Conservation (phyloP, 2,329 filamentous ascomycete genomes). For the Juglanconis juglandina region DNA sequence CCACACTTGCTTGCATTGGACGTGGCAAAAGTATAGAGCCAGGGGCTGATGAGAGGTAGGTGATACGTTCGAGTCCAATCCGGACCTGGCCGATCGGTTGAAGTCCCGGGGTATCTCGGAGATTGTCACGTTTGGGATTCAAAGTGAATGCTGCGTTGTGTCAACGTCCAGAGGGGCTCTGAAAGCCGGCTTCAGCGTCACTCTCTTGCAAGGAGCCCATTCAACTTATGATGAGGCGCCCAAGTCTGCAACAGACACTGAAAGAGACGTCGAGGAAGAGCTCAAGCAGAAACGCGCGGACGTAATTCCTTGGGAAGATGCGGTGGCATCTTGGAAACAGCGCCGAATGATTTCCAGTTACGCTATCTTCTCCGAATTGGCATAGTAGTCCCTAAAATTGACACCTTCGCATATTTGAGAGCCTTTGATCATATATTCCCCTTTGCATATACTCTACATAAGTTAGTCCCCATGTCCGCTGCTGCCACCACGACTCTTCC, state of each 20-base stretch:
- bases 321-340: slow-evolving; percentile 14
- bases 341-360: slow-evolving; percentile 16
- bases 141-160: slow-evolving; percentile 31
- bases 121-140: slow-evolving; percentile 29
- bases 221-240: slow-evolving; percentile 27
- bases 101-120: slow-evolving; percentile 22
- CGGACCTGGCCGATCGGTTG: slow-evolving; percentile 24
- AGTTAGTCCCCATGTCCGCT: too few species aligned
- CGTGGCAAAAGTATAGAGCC: too few species aligned
- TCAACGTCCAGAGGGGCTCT: slow-evolving; percentile 27
- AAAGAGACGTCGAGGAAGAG: slow-evolving; percentile 26
- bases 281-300: slow-evolving; percentile 22
- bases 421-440: neutral
- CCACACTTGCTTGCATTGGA: neutral
- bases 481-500: too few species aligned
- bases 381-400: neutral
- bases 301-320: slow-evolving; percentile 24
- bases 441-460: too few species aligned
- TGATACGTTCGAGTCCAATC: slow-evolving; percentile 29
- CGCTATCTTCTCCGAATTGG: slow-evolving; percentile 9
- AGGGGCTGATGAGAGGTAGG: slow-evolving; percentile 18
- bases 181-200: slow-evolving; percentile 27
- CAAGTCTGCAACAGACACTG: slow-evolving; percentile 25
- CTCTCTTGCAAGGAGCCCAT: slow-evolving; percentile 28
- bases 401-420: neutral